These are phyloP conservation scores for Lyophyllum shimeji DNA, from an alignment of 768 basidiomycete species.

Conservation along the genomic window DNA sequence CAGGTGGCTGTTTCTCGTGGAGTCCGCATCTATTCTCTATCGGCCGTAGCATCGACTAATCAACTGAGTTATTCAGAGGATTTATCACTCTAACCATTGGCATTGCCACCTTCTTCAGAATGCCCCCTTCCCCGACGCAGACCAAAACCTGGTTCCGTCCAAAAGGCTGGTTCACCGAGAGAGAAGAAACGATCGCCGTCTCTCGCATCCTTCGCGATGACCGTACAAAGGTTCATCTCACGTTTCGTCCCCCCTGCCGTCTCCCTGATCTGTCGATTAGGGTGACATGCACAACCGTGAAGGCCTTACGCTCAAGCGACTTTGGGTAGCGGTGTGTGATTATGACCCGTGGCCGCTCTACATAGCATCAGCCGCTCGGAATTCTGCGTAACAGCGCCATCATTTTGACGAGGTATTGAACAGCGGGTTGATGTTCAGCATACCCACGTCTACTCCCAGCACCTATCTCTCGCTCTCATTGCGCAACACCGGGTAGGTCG, in stretches of 20 bases:
- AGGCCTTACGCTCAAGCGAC: slow-evolving; percentile 44
- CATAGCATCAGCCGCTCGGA: slow-evolving; percentile 36
- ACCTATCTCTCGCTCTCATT: slow-evolving; percentile 62
- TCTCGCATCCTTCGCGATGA: slow-evolving; percentile 63
- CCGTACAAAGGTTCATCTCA: slow-evolving; percentile 47
- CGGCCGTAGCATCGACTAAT: neutral
- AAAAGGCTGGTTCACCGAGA: slow-evolving; percentile 63
- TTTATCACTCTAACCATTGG: slow-evolving; percentile 54
- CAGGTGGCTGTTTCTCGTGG: slow-evolving; percentile 58
- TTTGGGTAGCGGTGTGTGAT: slow-evolving; percentile 57
- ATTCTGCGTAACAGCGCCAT: neutral
- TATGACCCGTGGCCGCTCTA: slow-evolving; percentile 71
- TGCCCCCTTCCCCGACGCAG: slow-evolving; percentile 62
- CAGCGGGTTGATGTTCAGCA: slow-evolving; percentile 54
- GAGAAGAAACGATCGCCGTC: slow-evolving; percentile 61
- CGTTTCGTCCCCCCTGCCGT: neutral
- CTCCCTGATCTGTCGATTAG: slow-evolving; percentile 20
- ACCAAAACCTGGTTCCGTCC: slow-evolving; percentile 57
- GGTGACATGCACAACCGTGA: slow-evolving; percentile 74
- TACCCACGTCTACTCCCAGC: slow-evolving; percentile 45
- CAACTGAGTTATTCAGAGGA: slow-evolving; percentile 26
- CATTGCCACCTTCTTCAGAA: slow-evolving; percentile 51
- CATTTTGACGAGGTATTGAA: neutral
- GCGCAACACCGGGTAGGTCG: slow-evolving; percentile 45
- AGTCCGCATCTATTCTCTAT: slow-evolving; percentile 24